Conservation (phyloP, 306 rosid genomes). For the Prunus campanulata region DNA sequence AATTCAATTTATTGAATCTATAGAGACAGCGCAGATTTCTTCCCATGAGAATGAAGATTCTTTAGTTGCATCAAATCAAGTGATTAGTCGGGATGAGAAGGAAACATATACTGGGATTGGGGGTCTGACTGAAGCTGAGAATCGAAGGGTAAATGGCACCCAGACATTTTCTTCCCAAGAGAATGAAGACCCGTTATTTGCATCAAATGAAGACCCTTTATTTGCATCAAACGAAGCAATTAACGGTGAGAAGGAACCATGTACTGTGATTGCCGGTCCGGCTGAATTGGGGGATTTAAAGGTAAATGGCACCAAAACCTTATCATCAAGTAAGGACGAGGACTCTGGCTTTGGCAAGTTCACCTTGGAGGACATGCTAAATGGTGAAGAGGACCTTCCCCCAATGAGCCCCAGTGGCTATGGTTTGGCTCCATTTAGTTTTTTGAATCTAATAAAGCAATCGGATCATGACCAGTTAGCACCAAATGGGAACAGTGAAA, state of each 20-base stretch:
- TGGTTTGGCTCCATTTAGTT: constrained; percentile 34
- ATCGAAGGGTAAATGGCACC: constrained; percentile 51
- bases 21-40: constrained; percentile 36
- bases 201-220: constrained; percentile 13
- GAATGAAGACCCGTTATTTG: constrained; percentile 17
- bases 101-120: constrained; percentile 19
- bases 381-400: constrained; percentile 39
- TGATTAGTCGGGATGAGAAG: constrained; percentile 16
- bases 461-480: constrained; percentile 23
- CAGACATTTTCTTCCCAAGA: constrained; percentile 27
- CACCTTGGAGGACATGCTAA: constrained; percentile 39
- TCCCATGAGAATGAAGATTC: constrained; percentile 33
- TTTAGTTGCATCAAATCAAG: constrained; percentile 34
- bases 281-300: constrained; percentile 32
- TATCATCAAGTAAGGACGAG: constrained; percentile 28
- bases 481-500: constrained; percentile 30
- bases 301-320: constrained; percentile 51
- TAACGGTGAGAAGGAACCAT: not conserved
- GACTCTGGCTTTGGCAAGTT: constrained; percentile 40
- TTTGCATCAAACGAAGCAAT: not conserved
- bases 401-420: constrained; percentile 34
- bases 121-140: constrained; percentile 32
- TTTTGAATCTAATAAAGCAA: constrained; percentile 28
- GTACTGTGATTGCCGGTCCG: constrained; percentile 17
- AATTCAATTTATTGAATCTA: constrained; percentile 64